Conservation (phyloP, 306 rosid genomes). For the Vigna mungo region DNA sequence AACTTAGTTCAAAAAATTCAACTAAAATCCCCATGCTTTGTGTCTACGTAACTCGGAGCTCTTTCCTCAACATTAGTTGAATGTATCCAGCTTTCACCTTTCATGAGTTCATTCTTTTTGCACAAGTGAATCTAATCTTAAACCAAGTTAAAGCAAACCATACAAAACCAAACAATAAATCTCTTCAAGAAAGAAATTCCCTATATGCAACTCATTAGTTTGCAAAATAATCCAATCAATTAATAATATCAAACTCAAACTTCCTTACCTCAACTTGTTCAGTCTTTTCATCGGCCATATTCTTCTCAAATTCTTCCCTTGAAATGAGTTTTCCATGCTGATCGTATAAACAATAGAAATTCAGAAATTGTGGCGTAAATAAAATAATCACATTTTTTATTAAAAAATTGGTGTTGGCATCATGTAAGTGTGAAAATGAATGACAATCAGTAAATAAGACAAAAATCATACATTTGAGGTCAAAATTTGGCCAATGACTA, state of each 20-base stretch:
- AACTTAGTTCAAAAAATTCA: background rate
- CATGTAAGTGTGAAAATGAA: slow-evolving; percentile 14
- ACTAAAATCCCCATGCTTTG: background rate
- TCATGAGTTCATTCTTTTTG: background rate
- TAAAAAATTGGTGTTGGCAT: slow-evolving; percentile 15
- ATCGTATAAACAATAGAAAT: slow-evolving; percentile 42
- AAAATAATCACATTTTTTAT: slow-evolving; percentile 28
- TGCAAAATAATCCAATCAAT: slow-evolving; percentile 29
- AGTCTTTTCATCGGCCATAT: slow-evolving; percentile 72
- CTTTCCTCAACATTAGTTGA: slow-evolving; percentile 12
- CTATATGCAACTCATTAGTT: slow-evolving; percentile 17
- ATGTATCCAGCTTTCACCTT: background rate
- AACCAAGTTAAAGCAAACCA: slow-evolving; percentile 10
- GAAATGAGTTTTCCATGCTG: slow-evolving; percentile 91
- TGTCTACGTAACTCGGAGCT: slow-evolving; percentile 4
- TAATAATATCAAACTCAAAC: slow-evolving; percentile 19
- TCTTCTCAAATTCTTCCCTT: slow-evolving; percentile 81
- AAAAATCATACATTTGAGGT: slow-evolving; percentile 20
- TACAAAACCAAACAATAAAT: slow-evolving; percentile 20
- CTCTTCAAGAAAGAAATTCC: slow-evolving; percentile 21
- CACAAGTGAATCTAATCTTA: background rate
- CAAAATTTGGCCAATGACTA: slow-evolving; percentile 28
- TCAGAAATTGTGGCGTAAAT: slow-evolving; percentile 37
- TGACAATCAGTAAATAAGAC: slow-evolving; percentile 6
- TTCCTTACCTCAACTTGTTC: slow-evolving; percentile 77